Percentiles rank a stretch among this genome's conserved stretches.
Conservation (phyloP, 129 eudicot species). For the sunflower (Helianthus annuus) region DNA sequence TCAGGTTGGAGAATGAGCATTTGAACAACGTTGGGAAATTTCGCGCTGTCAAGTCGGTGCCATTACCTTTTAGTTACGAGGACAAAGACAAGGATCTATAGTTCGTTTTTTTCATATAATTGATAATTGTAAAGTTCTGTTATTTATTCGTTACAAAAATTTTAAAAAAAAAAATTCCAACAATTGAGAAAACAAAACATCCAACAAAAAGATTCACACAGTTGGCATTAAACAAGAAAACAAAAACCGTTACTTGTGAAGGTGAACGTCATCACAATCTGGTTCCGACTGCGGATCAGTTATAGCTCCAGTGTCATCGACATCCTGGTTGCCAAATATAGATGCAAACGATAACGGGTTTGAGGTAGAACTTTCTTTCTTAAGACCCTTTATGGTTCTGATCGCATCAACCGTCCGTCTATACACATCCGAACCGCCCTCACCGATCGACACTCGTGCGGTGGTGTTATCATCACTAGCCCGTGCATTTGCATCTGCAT, state of each 20-base stretch:
- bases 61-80: constrained; percentile 60
- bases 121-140: constrained; percentile 17
- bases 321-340: constrained; percentile 66
- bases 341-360: constrained; percentile 80
- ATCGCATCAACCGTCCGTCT: constrained; percentile 82
- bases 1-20: constrained; percentile 82
- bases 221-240: background rate
- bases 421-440: constrained; percentile 64
- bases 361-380: constrained; percentile 77
- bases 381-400: constrained; percentile 77
- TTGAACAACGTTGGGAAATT: constrained; percentile 67
- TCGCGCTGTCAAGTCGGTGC: constrained; percentile 65
- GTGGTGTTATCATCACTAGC: constrained; percentile 17
- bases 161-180: background rate
- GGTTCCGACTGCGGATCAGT: constrained; percentile 49
- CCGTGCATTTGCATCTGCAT: constrained; percentile 2
- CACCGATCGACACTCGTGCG: constrained; percentile 38
- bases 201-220: constrained; percentile 3
- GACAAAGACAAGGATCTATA: constrained; percentile 34
- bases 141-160: too few species aligned
- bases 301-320: constrained; percentile 60
- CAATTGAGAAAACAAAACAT: background rate
- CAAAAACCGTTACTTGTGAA: background rate
- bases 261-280: constrained; percentile 33
- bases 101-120: constrained; percentile 5